Evolutionary conservation across 2,329 filamentous ascomycete genomes (phyloP).

Genomic region (Ilyonectria robusta): DNA sequence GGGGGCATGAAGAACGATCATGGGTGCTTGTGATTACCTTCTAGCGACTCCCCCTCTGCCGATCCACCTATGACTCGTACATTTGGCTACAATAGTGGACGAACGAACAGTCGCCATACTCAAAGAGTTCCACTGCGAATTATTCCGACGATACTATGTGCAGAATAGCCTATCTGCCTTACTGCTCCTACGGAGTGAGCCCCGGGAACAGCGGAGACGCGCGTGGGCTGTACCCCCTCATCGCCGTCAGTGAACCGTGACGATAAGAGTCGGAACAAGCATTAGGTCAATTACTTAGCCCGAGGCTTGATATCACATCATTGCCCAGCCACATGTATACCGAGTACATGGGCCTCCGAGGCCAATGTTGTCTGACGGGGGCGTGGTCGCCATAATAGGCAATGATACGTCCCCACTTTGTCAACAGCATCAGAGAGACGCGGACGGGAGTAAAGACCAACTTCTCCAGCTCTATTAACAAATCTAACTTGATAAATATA

Average conservation of each 20-base stretch:
- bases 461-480: neutral
- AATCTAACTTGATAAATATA: no score
- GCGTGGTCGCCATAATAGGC: neutral
- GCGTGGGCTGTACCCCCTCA: neutral
- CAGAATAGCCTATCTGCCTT: neutral
- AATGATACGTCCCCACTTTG: neutral
- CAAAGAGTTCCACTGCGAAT: neutral
- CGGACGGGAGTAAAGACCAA: neutral
- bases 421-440: neutral
- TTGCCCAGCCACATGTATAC: neutral
- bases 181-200: neutral
- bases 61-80: slow-evolving; percentile 3
- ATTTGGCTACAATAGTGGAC: neutral
- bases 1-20: neutral
- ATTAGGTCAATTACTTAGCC: neutral
- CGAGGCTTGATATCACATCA: no score
- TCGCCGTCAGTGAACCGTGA: neutral
- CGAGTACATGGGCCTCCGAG: neutral
- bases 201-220: neutral
- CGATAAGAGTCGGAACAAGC: neutral
- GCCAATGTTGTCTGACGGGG: neutral
- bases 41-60: neutral
- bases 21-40: neutral
- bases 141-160: neutral
- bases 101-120: neutral